Evolutionary conservation across 2,329 filamentous ascomycete species (phyloP), one percentile per base, ranked within the genome.

Genomic region (Aciculosporium take): DNA sequence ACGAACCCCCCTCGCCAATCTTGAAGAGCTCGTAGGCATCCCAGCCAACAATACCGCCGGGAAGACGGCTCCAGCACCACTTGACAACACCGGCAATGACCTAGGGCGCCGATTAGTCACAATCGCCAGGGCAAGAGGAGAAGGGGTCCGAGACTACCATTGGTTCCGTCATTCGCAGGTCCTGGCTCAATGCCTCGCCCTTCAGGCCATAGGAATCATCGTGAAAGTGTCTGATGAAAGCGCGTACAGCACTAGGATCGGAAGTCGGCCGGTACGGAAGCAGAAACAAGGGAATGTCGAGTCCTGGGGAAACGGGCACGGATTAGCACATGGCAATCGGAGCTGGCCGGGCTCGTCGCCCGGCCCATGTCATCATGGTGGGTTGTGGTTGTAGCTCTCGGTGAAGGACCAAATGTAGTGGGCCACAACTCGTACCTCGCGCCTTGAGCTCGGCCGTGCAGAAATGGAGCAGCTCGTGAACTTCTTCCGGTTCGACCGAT

Each of bases 1-100:
- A 41, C 44, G 10, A 73, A 93, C 87, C 87, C 68, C 82, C 76
- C 66, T 98, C 91, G 57, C 91, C 91, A 49, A 93, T 81, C 55
- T 84, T 87, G 70, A 98, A 98, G 18, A 94, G 73, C 58, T 96
- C 88, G 57, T 98, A 98, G 32, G 86, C 86, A 55, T 95, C 87
- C 91, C 91, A 96, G 44, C 86, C 87, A 28, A 98, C 88, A 12
- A 98, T 79, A 54, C 91, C 91, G 45, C 87, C 86, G 32, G 82
- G 77, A 39, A 98, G 68, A 63, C 91, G 78, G 59, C 85, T 88
- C 91, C 91, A 98, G 62, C 89, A 96, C 91, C 91, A 98, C 68
- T 96, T 98, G 49, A 91, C 71, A 32, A 95, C 87, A 53, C 88
- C 91, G 49, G 87, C 88, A 41, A 98, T 74, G 43, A 94, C 87